These are phyloP conservation scores for Arctium lappa DNA, from an alignment of 129 eudicot species.

Conservation along the genomic window DNA sequence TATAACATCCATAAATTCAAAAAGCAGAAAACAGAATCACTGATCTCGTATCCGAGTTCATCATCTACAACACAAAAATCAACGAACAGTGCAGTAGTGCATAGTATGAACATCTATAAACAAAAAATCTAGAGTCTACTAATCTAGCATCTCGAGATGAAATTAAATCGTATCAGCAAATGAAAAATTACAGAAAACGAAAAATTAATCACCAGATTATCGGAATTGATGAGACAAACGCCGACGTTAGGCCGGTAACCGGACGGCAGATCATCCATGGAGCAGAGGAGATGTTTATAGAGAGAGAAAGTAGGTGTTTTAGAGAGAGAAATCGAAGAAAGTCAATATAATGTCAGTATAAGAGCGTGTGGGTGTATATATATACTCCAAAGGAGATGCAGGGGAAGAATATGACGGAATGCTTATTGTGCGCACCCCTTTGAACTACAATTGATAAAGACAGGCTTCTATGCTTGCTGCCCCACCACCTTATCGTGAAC, in stretches of 20 bases:
- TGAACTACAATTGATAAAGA: conserved; percentile 9
- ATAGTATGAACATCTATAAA: not conserved
- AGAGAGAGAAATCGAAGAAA: conserved; percentile 25
- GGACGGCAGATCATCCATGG: conserved; percentile 85
- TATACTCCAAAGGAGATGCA: not conserved
- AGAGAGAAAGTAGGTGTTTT: conserved; percentile 30
- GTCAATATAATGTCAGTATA: conserved; percentile 41
- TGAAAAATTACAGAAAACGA: not conserved
- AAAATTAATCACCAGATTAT: conserved; percentile 51
- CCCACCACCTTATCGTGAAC: conserved; percentile 30
- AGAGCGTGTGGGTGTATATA: conserved; percentile 32
- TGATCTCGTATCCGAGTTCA: not conserved
- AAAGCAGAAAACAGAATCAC: not conserved
- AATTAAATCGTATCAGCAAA: not conserved
- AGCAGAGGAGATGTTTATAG: conserved; percentile 8
- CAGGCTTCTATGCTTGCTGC: conserved; percentile 12
- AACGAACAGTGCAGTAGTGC: conserved; percentile 3
- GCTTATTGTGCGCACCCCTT: conserved; percentile 53
- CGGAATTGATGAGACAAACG: conserved; percentile 82
- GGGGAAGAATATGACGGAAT: not conserved
- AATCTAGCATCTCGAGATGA: not conserved
- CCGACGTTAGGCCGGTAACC: conserved; percentile 99
- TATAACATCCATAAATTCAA: not conserved
- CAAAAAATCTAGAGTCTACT: not conserved
- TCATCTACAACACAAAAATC: conserved; percentile 16